phyloP scores from a whole-genome alignment of 2,329 filamentous ascomycete genomes.

The Colletotrichum lupini region DNA sequence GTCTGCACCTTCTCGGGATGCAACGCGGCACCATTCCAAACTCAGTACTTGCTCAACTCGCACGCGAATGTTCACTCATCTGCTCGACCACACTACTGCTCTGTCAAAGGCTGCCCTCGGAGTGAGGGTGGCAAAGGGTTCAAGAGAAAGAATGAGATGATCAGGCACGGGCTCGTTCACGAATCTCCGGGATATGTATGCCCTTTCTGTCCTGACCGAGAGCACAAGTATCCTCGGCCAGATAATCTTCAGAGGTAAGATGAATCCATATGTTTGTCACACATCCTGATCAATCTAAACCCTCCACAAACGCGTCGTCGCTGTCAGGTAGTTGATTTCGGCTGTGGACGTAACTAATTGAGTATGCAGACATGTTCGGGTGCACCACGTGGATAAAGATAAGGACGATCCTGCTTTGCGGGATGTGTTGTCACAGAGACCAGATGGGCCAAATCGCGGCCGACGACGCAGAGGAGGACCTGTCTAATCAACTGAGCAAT shows the following conservation, averaged over 20 bases:
- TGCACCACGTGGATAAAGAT: slow-evolving; percentile 90
- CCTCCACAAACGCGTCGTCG: neutral
- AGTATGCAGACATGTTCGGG: slow-evolving; percentile 81
- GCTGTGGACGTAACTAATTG: neutral
- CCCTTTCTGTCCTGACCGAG: slow-evolving; percentile 92
- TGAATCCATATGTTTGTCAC: neutral
- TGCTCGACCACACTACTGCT: slow-evolving; percentile 73
- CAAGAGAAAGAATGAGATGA: slow-evolving; percentile 80
- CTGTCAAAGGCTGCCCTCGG: slow-evolving; percentile 70
- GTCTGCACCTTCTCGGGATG: slow-evolving; percentile 73
- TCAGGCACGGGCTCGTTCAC: slow-evolving; percentile 86
- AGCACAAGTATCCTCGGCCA: slow-evolving; percentile 93
- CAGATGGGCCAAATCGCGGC: slow-evolving; percentile 85
- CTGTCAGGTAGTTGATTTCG: neutral
- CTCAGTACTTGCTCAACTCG: slow-evolving; percentile 81
- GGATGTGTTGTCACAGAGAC: slow-evolving; percentile 86
- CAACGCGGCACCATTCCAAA: slow-evolving; percentile 79
- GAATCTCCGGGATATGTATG: slow-evolving; percentile 95
- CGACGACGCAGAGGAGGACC: slow-evolving; percentile 74
- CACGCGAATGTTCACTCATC: slow-evolving; percentile 80
- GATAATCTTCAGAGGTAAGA: slow-evolving; percentile 93
- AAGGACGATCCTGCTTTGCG: slow-evolving; percentile 86
- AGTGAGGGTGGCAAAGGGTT: slow-evolving; percentile 75
- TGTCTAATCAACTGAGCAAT: neutral
- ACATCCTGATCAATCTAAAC: neutral